Evolutionary conservation across 495 filamentous ascomycete species (phyloP).

Genomic region (Lichina pygmaea): DNA sequence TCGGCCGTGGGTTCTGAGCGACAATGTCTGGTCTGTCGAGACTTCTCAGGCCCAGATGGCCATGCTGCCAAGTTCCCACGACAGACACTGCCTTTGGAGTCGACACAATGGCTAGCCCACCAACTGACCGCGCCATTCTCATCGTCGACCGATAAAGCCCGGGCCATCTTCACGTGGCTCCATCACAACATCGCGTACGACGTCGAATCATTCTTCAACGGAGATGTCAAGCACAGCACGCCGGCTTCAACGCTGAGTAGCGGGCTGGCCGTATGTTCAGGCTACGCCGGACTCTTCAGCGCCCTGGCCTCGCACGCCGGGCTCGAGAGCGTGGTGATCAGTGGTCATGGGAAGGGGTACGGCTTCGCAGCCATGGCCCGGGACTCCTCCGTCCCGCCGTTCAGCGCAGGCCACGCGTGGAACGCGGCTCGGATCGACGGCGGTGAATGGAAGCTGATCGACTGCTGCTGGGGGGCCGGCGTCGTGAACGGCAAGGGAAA

Average conservation of each 20-base stretch:
- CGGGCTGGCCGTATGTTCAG: slow-evolving; percentile 72
- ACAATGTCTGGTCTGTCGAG: slow-evolving; percentile 53
- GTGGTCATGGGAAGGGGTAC: slow-evolving; percentile 72
- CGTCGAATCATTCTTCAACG: slow-evolving; percentile 42
- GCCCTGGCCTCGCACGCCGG: slow-evolving; percentile 48
- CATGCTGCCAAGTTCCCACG: slow-evolving; percentile 57
- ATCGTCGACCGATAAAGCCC: slow-evolving; percentile 66
- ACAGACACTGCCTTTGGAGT: slow-evolving; percentile 32
- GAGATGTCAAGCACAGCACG: slow-evolving; percentile 34
- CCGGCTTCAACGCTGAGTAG: slow-evolving; percentile 36
- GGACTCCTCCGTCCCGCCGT: slow-evolving; percentile 29
- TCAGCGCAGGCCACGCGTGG: slow-evolving; percentile 55
- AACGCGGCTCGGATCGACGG: slow-evolving; percentile 71
- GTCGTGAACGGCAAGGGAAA: slow-evolving; percentile 18
- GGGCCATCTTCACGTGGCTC: slow-evolving; percentile 79
- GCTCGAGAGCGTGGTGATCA: slow-evolving; percentile 37
- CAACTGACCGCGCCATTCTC: slow-evolving; percentile 56
- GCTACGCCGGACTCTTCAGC: slow-evolving; percentile 66
- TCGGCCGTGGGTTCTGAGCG: slow-evolving; percentile 8
- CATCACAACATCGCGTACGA: slow-evolving; percentile 89
- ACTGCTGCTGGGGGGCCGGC: slow-evolving; percentile 84
- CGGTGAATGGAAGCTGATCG: slow-evolving; percentile 74
- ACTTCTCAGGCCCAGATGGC: slow-evolving; percentile 57
- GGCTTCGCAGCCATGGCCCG: slow-evolving; percentile 26
- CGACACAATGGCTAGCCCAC: slow-evolving; percentile 43